Percentiles rank a stretch among this genome's conserved stretches.
Evolutionary conservation across 179 eudicot species (phyloP).

Genomic region (Silene coronaria): DNA sequence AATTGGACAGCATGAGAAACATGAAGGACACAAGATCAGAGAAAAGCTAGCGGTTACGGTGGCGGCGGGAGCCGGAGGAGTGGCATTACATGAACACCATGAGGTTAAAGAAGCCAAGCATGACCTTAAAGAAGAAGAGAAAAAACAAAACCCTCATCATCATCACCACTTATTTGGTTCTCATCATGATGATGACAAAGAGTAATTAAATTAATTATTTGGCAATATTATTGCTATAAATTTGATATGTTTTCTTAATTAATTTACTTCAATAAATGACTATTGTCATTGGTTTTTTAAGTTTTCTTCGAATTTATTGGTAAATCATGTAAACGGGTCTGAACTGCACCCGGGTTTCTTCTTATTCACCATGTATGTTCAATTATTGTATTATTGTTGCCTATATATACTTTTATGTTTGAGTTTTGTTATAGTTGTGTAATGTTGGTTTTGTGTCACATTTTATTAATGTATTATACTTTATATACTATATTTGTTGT

Average conservation of each 20-base stretch:
- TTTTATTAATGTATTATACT: too few relatives aligned
- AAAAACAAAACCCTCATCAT: constrained; percentile 23
- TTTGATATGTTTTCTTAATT: not conserved
- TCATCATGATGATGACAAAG: constrained; percentile 10
- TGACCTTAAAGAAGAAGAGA: constrained; percentile 28
- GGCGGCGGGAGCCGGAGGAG: constrained; percentile 20
- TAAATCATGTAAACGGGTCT: too few relatives aligned
- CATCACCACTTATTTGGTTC: constrained; percentile 15
- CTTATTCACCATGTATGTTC: not conserved
- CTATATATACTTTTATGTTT: not conserved
- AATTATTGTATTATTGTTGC: not conserved
- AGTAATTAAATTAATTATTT: not conserved
- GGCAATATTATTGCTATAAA: not conserved
- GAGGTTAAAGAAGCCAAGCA: constrained; percentile 23
- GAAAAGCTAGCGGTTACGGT: constrained; percentile 22
- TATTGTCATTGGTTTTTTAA: not conserved
- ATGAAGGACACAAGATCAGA: constrained; percentile 19
- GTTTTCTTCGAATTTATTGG: not conserved
- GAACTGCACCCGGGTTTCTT: too few relatives aligned
- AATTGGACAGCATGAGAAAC: constrained; percentile 17
- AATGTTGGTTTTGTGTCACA: not conserved
- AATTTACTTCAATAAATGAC: not conserved
- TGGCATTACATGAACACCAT: constrained; percentile 29
- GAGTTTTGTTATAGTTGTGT: not conserved
- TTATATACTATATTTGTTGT: too few relatives aligned